Evolutionary conservation across 345 rosid genomes (phyloP).

Genomic region (Balakata baccata): DNA sequence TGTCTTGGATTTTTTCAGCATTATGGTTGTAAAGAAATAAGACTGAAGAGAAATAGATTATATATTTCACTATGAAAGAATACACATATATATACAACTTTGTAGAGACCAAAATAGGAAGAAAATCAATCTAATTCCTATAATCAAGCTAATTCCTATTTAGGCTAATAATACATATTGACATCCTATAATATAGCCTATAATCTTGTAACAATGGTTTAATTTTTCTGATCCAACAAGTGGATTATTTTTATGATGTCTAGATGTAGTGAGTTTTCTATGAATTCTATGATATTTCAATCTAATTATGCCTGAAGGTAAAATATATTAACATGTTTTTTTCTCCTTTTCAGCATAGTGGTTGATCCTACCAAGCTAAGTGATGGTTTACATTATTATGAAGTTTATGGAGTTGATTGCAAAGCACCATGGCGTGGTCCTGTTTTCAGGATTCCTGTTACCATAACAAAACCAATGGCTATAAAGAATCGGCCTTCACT

Average conservation of each 20-base stretch:
- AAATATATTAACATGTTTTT: neutral
- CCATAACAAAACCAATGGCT: slow-evolving; percentile 73
- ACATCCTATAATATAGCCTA: too few relatives aligned
- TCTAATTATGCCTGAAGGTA: neutral
- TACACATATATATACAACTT: too few relatives aligned
- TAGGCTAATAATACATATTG: too few relatives aligned
- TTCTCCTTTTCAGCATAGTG: slow-evolving; percentile 59
- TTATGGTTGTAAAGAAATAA: too few relatives aligned
- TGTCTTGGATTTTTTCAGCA: neutral
- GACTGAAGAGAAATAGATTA: too few relatives aligned
- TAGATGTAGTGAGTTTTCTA: neutral
- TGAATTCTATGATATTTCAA: neutral
- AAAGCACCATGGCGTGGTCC: slow-evolving; percentile 93
- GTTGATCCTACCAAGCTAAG: slow-evolving; percentile 83
- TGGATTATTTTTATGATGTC: neutral
- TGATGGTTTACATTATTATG: slow-evolving; percentile 84
- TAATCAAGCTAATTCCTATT: too few relatives aligned
- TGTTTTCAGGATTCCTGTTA: slow-evolving; percentile 80
- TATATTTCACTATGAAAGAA: too few relatives aligned
- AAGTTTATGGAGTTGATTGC: slow-evolving; percentile 91
- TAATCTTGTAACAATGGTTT: too few relatives aligned
- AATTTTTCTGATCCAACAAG: neutral
- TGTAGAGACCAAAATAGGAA: too few relatives aligned
- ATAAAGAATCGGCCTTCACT: slow-evolving; percentile 61
- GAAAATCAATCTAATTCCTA: too few relatives aligned